Conservation (phyloP, 2,329 filamentous ascomycete genomes). For the Trichoderma sp. region DNA sequence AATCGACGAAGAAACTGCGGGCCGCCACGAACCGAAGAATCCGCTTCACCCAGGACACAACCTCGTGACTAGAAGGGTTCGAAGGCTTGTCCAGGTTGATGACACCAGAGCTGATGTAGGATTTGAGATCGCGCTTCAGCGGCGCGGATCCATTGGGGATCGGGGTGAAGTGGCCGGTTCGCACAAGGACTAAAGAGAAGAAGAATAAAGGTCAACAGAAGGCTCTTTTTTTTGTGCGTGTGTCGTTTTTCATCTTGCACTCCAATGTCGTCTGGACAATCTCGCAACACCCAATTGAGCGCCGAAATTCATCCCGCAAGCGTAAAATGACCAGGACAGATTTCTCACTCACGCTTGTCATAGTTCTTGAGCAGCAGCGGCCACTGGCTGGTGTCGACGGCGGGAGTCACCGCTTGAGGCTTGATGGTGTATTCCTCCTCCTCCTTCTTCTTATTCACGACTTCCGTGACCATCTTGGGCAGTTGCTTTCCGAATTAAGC, state of each 20-base stretch:
- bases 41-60: conserved; percentile 98
- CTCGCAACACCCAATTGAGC: conserved; percentile 4
- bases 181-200: conserved; percentile 66
- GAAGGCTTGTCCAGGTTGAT: conserved; percentile 88
- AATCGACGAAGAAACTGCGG: not conserved
- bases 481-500: conserved; percentile 1
- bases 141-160: conserved; percentile 92
- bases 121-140: conserved; percentile 90
- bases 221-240: not conserved
- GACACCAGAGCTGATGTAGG: conserved; percentile 93
- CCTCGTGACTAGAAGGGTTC: conserved; percentile 97
- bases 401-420: conserved; percentile 76
- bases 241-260: not conserved
- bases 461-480: conserved; percentile 46
- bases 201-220: not conserved
- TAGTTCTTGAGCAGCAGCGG: conserved; percentile 95
- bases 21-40: conserved; percentile 69
- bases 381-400: conserved; percentile 84
- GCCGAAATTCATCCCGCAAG: not conserved
- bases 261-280: not conserved
- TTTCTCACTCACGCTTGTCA: conserved; percentile 67
- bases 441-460: conserved; percentile 34
- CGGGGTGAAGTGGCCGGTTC: conserved; percentile 94
- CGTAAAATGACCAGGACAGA: not conserved
- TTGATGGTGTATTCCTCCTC: conserved; percentile 83